Conservation (phyloP, 371 early-diverging fungal species). For the Mucor mucedo region DNA sequence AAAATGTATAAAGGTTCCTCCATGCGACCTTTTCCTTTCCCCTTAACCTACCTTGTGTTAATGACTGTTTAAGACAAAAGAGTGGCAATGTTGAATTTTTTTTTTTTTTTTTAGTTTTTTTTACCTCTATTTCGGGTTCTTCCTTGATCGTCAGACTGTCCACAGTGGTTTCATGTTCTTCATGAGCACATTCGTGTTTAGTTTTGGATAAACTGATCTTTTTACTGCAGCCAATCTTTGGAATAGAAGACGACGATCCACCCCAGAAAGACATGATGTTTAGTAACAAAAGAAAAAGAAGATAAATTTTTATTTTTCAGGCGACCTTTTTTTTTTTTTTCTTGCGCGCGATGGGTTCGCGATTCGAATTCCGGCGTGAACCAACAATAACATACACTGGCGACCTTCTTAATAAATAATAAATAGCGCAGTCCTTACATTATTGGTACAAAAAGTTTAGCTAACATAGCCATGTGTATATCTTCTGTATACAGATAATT, state of each 20-base stretch:
- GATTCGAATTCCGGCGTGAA: too few relatives aligned
- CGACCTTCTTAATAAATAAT: too few relatives aligned
- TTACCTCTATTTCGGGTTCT: slow-evolving; percentile 2
- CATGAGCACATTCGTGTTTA: background rate
- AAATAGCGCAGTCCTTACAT: too few relatives aligned
- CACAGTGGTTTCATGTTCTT: background rate
- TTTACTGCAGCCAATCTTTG: slow-evolving; percentile 9
- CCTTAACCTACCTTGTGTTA: slow-evolving; percentile 1
- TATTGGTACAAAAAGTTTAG: too few relatives aligned
- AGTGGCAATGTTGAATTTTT: too few relatives aligned
- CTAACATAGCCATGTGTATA: too few relatives aligned
- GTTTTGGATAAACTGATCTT: slow-evolving; percentile 13
- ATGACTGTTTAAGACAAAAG: background rate
- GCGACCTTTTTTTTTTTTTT: too few relatives aligned
- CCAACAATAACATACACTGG: too few relatives aligned
- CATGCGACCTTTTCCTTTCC: slow-evolving; percentile 14
- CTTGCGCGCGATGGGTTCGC: too few relatives aligned
- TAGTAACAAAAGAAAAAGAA: background rate
- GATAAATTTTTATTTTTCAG: too few relatives aligned
- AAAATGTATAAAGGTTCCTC: background rate
- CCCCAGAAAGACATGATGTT: slow-evolving; percentile 1
- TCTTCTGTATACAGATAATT: too few relatives aligned
- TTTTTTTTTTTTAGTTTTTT: background rate
- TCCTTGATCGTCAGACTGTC: background rate
- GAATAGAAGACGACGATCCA: slow-evolving; percentile 3